Evolutionary conservation across 2,329 filamentous ascomycete species (phyloP).

Genomic region (Diaporthe destruens): DNA sequence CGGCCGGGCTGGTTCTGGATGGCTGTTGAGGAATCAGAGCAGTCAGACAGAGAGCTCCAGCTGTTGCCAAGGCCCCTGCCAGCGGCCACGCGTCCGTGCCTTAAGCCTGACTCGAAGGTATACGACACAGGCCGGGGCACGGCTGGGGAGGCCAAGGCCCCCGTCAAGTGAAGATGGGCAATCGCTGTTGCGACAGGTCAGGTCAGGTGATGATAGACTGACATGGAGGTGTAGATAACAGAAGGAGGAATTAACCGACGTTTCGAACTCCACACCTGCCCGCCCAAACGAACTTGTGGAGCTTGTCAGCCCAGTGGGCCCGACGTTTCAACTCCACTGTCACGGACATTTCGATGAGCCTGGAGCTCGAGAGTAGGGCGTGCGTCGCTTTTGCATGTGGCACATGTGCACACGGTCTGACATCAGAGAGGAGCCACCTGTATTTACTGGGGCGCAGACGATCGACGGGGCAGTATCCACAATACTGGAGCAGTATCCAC

Average conservation of each 20-base stretch:
- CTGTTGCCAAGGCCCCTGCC: slow-evolving; percentile 2
- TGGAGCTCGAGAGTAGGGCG: no score
- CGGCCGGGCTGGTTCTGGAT: background rate
- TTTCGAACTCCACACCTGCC: slow-evolving; percentile 19
- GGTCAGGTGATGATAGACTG: background rate
- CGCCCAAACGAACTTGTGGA: slow-evolving; percentile 29
- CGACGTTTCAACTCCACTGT: background rate
- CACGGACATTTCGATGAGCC: no score
- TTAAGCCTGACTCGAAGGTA: slow-evolving; percentile 11
- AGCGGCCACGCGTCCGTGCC: background rate
- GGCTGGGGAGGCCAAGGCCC: background rate
- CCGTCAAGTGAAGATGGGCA: background rate
- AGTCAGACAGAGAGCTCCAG: background rate
- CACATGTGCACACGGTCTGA: no score
- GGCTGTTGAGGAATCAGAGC: background rate
- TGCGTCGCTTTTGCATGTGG: no score
- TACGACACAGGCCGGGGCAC: slow-evolving; percentile 5
- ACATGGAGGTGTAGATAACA: background rate
- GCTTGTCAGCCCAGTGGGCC: slow-evolving; percentile 18
- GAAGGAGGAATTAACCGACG: background rate
- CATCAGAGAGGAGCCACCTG: no score
- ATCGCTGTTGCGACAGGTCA: background rate
- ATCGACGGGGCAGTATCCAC: no score
- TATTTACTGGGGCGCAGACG: no score
- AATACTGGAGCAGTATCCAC: no score